phyloP scores from a whole-genome alignment of 345 rosid genomes.

The Brassica nigra region DNA sequence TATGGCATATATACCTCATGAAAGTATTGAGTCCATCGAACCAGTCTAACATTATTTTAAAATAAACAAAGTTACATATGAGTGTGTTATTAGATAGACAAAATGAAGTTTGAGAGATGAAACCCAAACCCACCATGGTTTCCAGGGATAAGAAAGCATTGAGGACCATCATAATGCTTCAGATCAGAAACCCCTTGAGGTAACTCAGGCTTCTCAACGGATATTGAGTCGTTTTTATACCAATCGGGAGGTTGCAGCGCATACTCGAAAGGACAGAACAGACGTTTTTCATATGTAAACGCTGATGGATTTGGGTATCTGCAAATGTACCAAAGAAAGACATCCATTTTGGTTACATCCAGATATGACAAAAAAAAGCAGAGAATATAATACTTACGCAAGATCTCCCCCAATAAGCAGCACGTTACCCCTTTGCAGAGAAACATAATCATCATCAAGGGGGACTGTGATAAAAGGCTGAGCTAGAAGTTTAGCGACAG shows the following conservation, averaged over 20 bases:
- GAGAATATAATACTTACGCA: constrained; percentile 71
- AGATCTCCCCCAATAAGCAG: constrained; percentile 99
- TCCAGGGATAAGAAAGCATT: constrained; percentile 93
- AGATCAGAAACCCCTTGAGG: constrained; percentile 68
- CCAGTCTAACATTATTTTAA: constrained; percentile 60
- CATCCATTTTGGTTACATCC: not conserved
- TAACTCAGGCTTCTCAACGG: constrained; percentile 85
- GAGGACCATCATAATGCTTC: constrained; percentile 90
- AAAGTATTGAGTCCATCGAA: constrained; percentile 97
- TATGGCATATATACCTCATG: constrained; percentile 97
- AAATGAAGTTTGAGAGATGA: constrained; percentile 27
- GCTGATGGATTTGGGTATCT: constrained; percentile 97
- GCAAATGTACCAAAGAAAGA: constrained; percentile 27
- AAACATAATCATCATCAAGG: constrained; percentile 47
- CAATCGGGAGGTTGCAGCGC: constrained; percentile 94
- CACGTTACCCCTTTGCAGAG: constrained; percentile 67
- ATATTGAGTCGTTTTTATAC: constrained; percentile 71
- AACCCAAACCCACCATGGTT: constrained; percentile 75
- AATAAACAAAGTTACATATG: constrained; percentile 2
- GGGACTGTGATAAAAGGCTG: constrained; percentile 60
- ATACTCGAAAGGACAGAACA: constrained; percentile 91
- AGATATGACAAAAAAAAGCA: not conserved
- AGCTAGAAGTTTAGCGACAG: constrained; percentile 87
- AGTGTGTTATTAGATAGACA: not conserved
- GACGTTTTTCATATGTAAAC: constrained; percentile 86